Evolutionary conservation across 192 early-diverging fungal genomes (phyloP).

Genomic region (Umbelopsis isabellina): DNA sequence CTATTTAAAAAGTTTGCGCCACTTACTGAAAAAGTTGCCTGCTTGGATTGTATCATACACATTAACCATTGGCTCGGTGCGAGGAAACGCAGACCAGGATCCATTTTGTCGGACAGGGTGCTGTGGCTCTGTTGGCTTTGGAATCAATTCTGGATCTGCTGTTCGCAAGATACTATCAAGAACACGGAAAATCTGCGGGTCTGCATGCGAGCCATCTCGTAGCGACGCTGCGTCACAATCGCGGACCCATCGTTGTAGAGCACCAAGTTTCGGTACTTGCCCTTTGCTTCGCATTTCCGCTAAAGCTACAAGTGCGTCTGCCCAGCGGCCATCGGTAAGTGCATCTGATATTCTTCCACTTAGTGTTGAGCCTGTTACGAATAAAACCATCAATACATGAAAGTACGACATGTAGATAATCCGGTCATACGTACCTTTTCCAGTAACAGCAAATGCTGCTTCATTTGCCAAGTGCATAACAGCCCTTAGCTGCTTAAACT

Average conservation of each 20-base stretch:
- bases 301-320: constrained; percentile 53
- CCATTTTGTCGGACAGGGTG: constrained; percentile 39
- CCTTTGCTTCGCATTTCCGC: constrained; percentile 57
- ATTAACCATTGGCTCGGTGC: constrained; percentile 29
- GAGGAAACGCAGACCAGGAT: constrained; percentile 47
- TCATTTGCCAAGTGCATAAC: constrained; percentile 53
- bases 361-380: constrained; percentile 29
- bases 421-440: constrained; percentile 33
- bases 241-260: constrained; percentile 70
- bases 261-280: constrained; percentile 57
- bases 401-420: too few species aligned
- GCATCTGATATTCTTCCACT: constrained; percentile 55
- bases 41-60: constrained; percentile 37
- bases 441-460: constrained; percentile 44
- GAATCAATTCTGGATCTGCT: constrained; percentile 58
- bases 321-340: constrained; percentile 56
- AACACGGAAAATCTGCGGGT: constrained; percentile 55
- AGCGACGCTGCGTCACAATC: constrained; percentile 70
- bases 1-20: not conserved
- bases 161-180: constrained; percentile 68
- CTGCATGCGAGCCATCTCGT: constrained; percentile 42
- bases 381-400: not conserved
- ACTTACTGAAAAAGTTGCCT: constrained; percentile 38
- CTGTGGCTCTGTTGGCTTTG: constrained; percentile 26
- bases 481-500: constrained; percentile 56